Conservation (phyloP, 2,329 filamentous ascomycete species). For the Basipetospora chlamydospora region DNA sequence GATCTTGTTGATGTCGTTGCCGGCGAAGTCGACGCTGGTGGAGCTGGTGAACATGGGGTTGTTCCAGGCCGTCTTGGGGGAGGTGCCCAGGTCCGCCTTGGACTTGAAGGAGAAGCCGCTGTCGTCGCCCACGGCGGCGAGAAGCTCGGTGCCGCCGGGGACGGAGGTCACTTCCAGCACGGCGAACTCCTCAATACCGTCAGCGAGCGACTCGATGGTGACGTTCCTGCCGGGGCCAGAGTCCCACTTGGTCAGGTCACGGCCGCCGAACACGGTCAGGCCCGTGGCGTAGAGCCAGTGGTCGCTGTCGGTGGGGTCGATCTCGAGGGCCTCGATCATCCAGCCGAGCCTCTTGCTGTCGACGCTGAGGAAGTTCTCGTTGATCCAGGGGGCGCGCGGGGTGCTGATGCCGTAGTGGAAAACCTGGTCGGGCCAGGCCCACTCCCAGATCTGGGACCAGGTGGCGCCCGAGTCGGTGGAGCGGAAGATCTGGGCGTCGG, state of each 20-base stretch:
- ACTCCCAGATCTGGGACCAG: conserved; percentile 40
- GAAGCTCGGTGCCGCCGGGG: conserved; percentile 33
- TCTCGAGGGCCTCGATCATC: conserved; percentile 46
- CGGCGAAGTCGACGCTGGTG: conserved; percentile 32
- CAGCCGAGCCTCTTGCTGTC: conserved; percentile 39
- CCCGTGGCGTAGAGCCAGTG: conserved; percentile 49
- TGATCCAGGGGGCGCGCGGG: conserved; percentile 37
- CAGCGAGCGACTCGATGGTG: conserved; percentile 33
- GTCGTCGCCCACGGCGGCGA: conserved; percentile 36
- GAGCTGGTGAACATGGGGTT: conserved; percentile 30
- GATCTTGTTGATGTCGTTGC: conserved; percentile 28
- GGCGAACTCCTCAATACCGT: conserved; percentile 40
- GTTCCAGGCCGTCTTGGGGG: conserved; percentile 30
- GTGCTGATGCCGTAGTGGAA: conserved; percentile 31
- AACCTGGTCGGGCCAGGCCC: conserved; percentile 28
- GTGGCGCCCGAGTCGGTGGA: conserved; percentile 38
- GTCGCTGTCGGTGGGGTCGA: conserved; percentile 42
- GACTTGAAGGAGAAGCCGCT: conserved; percentile 34
- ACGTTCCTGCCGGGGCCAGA: conserved; percentile 24
- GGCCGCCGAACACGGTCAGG: conserved; percentile 36
- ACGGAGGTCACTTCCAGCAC: conserved; percentile 33
- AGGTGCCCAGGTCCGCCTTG: conserved; percentile 20
- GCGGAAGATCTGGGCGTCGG: conserved; percentile 40
- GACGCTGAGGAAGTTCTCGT: conserved; percentile 29
- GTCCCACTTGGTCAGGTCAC: conserved; percentile 42